Evolutionary conservation across 2,329 filamentous ascomycete species (phyloP), one percentile per base, ranked within the genome.

Genomic region (Fusarium anguioides): DNA sequence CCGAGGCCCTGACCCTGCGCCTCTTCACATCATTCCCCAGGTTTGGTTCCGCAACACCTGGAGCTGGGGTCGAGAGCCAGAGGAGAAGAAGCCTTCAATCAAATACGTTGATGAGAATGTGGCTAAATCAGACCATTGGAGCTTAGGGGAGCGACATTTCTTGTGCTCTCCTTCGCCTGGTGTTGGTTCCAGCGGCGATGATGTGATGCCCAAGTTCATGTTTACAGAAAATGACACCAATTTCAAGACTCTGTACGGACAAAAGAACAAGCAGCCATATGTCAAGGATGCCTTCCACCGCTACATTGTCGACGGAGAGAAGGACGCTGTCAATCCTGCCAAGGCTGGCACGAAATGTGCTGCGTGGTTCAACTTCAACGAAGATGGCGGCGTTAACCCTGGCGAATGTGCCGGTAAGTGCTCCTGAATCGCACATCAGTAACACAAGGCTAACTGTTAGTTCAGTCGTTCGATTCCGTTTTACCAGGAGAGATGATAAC

Each of bases 191-290:
- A 91, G 89, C 65, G 90, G 92, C 31, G 86, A 94, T 31, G 95
- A 98, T 78, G 89, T 98, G 37, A 84, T 94, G 74, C 96, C 96
- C 4, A 83, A 93, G 74, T 82, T 97, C 72, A 83, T 98, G 58
- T 98, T 97, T 80, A 98, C 95, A 2, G 95, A 97, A 72, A 98
- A 98, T 74, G 94, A 98, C 74, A 97, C 92, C 72, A 98, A 98
- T 76, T 91, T 89, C 76, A 84, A 94, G 66, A 79, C 83, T 14
- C 84, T 98, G 2, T 97, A 96, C 79, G 85, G 84, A 5, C 89
- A 90, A 45, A 82, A 92, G 77, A 98, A 98, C 77, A 86, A 89
- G 70, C 88, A 91, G 33, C 88, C 89, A 0, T 97, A 94, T 73
- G 94, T 97, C 76, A 98, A 98, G 80, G 95, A 98, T 78, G 96